Evolutionary conservation across 768 basidiomycete genomes (phyloP), one percentile per base, ranked within the genome.

Genomic region (Phaeotremella skinneri): DNA sequence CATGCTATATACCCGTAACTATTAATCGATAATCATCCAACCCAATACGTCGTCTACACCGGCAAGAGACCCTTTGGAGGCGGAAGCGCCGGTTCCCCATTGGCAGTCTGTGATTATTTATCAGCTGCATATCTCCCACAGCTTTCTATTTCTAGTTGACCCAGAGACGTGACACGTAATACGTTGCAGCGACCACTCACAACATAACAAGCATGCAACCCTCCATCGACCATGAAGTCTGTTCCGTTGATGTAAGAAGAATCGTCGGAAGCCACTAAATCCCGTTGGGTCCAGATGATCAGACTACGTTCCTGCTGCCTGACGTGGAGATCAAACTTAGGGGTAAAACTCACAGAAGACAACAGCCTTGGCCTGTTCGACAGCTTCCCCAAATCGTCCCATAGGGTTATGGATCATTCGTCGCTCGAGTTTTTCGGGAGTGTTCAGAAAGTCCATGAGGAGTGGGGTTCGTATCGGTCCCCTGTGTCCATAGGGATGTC

Each of bases 401-500:
- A 96, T 91, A 1, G 93, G 94, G 16, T 94, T 83, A 63, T 79
- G 78, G 21, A 91, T 85, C 74, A 97, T 74, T 47, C 96, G 84
- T 27, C 96, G 86, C 43, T 97, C 85, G 59, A 88, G 85, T 81
- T 98, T 98, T 82, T 99, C 96, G 45, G 87, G 81, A 20, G 96
- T 97, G 78, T 98, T 85, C 72, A 99, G 84, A 83, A 94, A 99
- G 78, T 98, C 87, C 96, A 99, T 99, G 27, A 99, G 82, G 47
- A 99, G 85, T 37, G 93, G 92, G 29, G 94, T 98, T 79, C 90
- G 90, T 61, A 99, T 83, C 31, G 94, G 93, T 14, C 94, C 94
- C 29, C 91, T 94, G 73, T 25, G 55, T n/a, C n/a, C n/a, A n/a
- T n/a, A n/a, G n/a, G n/a, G n/a, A n/a, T n/a, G n/a, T n/a, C n/a